Evolutionary conservation across 108 stramenopile genomes (phyloP).

Genomic region (Mediolabrus comicus): DNA sequence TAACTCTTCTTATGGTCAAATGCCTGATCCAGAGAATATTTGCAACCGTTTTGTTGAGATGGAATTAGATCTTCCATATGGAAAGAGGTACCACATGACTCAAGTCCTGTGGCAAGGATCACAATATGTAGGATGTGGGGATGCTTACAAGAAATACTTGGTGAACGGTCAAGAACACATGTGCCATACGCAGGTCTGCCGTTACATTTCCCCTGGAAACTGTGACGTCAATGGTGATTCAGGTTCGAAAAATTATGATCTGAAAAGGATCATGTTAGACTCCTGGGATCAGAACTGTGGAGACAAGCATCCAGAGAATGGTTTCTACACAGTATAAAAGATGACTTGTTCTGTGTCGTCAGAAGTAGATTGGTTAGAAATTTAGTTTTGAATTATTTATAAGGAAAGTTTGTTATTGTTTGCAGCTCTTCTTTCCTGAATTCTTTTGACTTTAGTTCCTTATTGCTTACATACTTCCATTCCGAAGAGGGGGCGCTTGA

Average conservation of each 20-base stretch:
- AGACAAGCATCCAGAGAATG: background rate
- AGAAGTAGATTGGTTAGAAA: too few relatives aligned
- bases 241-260: background rate
- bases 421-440: too few relatives aligned
- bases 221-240: background rate
- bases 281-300: background rate
- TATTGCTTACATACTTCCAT: too few relatives aligned
- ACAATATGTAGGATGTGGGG: background rate
- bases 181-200: conserved; percentile 2
- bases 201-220: background rate
- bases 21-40: background rate
- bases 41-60: background rate
- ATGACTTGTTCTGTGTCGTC: too few relatives aligned
- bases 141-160: background rate
- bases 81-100: background rate
- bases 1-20: background rate
- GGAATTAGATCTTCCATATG: background rate
- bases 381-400: too few relatives aligned
- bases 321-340: too few relatives aligned
- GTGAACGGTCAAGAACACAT: background rate
- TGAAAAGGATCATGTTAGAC: background rate
- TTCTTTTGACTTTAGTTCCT: too few relatives aligned
- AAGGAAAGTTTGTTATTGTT: too few relatives aligned
- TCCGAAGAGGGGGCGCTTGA: too few relatives aligned
- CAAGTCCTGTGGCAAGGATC: conserved; percentile 2